A percentile compares a stretch with the other conserved stretches of the same genome.
These are phyloP conservation scores for Aspergillus pseudotamarii DNA, from an alignment of 2,329 filamentous ascomycete genomes.

Conservation along the genomic window DNA sequence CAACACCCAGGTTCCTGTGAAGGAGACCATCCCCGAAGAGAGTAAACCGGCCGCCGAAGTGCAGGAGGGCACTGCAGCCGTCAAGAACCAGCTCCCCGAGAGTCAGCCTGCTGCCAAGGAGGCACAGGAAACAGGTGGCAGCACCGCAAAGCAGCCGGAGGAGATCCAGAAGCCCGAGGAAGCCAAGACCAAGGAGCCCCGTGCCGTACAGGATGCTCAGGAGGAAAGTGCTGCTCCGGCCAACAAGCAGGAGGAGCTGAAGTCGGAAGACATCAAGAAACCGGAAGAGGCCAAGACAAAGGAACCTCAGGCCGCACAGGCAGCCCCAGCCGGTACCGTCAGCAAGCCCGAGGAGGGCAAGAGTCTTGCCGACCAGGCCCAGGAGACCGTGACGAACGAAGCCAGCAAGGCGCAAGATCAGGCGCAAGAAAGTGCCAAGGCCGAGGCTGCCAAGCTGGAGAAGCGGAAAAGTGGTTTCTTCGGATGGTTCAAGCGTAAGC, in stretches of 20 bases:
- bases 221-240: neutral
- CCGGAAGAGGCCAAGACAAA: conserved; percentile 15
- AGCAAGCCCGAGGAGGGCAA: conserved; percentile 21
- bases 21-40: neutral
- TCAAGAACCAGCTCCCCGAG: conserved; percentile 1
- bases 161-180: conserved; percentile 12
- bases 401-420: conserved; percentile 15
- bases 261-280: conserved; percentile 14
- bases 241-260: conserved; percentile 7
- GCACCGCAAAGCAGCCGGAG: conserved; percentile 1
- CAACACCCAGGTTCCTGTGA: neutral
- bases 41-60: neutral
- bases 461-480: conserved; percentile 32
- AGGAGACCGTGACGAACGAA: conserved; percentile 14
- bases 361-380: conserved; percentile 11
- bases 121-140: neutral
- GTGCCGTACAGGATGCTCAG: neutral
- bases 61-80: conserved; percentile 1
- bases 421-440: conserved; percentile 11
- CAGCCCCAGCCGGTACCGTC: neutral
- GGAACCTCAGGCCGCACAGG: conserved; percentile 11
- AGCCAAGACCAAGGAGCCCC: conserved; percentile 4
- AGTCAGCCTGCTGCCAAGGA: neutral
- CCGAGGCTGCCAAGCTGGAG: conserved; percentile 20
- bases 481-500: conserved; percentile 29